phyloP scores from a whole-genome alignment of 805 yeast species.

The Geotrichum ghanense region DNA sequence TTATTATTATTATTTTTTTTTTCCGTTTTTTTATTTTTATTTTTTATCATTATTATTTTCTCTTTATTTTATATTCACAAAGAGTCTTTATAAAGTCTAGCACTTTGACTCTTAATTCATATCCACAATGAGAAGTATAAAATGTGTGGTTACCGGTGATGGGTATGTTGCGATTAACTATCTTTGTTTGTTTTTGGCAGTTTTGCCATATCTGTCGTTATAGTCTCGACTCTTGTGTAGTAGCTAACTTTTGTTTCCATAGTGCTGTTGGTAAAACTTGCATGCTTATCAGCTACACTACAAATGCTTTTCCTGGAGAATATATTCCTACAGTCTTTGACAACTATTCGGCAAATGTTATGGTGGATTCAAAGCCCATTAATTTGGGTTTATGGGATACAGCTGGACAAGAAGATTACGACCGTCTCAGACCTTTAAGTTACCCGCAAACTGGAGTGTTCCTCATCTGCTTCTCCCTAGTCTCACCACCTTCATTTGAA shows the following conservation, averaged over 20 bases:
- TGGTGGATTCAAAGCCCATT: slow-evolving; percentile 71
- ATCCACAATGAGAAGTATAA: slow-evolving; percentile 61
- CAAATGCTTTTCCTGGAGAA: slow-evolving; percentile 87
- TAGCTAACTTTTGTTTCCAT: slow-evolving; percentile 9
- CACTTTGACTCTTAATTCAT: background rate
- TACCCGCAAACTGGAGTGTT: slow-evolving; percentile 90
- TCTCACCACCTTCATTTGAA: slow-evolving; percentile 67
- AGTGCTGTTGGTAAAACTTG: slow-evolving; percentile 92
- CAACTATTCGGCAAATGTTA: slow-evolving; percentile 77
- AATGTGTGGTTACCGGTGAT: slow-evolving; percentile 90
- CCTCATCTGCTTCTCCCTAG: slow-evolving; percentile 74
- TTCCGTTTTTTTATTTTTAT: too few relatives aligned
- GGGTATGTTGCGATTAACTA: slow-evolving; percentile 35
- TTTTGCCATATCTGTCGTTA: background rate
- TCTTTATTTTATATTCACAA: too few relatives aligned
- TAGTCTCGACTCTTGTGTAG: background rate
- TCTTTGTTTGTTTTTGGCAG: background rate
- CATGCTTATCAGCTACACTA: slow-evolving; percentile 75
- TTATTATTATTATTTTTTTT: too few relatives aligned
- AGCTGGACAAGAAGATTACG: slow-evolving; percentile 97
- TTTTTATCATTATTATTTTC: too few relatives aligned
- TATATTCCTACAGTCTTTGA: slow-evolving; percentile 92
- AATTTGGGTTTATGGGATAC: slow-evolving; percentile 92
- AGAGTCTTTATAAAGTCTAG: too few relatives aligned
- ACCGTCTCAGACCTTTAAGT: slow-evolving; percentile 79